A percentile compares a stretch with the other conserved stretches of the same genome.
These are phyloP conservation scores for Mortierella sp. DNA, from an alignment of 371 early-diverging fungal species.

Conservation along the genomic window DNA sequence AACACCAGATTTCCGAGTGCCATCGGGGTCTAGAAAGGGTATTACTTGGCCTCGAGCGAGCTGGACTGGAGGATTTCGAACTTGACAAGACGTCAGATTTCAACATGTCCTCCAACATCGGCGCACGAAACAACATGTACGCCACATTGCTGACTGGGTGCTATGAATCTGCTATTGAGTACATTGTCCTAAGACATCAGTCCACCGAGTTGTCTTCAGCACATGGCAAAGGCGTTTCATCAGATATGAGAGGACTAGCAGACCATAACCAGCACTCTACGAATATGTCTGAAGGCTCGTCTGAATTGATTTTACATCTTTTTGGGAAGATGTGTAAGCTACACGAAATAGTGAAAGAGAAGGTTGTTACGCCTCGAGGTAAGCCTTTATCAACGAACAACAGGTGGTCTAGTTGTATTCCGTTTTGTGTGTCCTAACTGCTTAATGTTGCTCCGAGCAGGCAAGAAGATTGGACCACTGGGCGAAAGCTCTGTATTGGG, in stretches of 20 bases:
- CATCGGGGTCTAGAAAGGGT: conserved; percentile 30
- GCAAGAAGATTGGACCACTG: conserved; percentile 39
- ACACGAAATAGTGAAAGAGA: conserved; percentile 55
- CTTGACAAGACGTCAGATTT: conserved; percentile 68
- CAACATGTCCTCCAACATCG: conserved; percentile 63
- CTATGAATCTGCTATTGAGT: conserved; percentile 61
- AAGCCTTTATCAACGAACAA: background rate
- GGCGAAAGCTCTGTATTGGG: conserved; percentile 46
- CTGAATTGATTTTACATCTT: conserved; percentile 41
- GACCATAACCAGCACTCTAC: conserved; percentile 9
- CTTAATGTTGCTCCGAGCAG: conserved; percentile 3
- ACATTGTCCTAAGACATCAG: conserved; percentile 27
- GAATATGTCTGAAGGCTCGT: conserved; percentile 17
- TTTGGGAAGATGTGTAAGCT: conserved; percentile 54
- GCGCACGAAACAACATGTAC: conserved; percentile 64
- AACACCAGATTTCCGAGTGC: conserved; percentile 20
- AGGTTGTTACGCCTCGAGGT: conserved; percentile 39
- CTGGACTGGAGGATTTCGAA: conserved; percentile 67
- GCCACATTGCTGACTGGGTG: conserved; percentile 61
- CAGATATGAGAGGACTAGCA: background rate
- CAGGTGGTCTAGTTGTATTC: background rate
- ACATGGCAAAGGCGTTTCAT: conserved; percentile 28
- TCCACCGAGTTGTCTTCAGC: conserved; percentile 2
- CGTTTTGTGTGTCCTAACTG: background rate
- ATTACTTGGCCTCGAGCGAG: conserved; percentile 34